Percentiles rank a stretch among this genome's conserved stretches.
These are phyloP conservation scores for Abrus pulchellus DNA, from an alignment of 306 rosid genomes.

Conservation along the genomic window DNA sequence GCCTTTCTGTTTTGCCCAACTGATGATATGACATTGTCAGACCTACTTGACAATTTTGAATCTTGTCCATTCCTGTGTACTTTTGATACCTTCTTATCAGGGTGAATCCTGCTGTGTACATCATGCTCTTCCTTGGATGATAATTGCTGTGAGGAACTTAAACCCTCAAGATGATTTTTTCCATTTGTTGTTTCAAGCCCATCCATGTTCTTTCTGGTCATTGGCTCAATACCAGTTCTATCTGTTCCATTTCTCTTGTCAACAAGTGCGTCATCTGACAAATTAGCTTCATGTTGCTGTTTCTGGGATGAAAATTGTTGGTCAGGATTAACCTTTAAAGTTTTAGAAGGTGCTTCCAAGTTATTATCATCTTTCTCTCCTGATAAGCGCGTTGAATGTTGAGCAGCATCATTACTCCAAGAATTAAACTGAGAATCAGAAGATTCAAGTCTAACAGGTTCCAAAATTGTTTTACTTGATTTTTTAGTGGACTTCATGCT, in stretches of 20 bases:
- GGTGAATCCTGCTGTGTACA: slow-evolving; percentile 40
- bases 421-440: slow-evolving; percentile 38
- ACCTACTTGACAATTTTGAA: slow-evolving; percentile 49
- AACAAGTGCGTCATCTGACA: slow-evolving; percentile 39
- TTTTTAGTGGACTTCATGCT: slow-evolving; percentile 40
- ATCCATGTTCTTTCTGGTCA: slow-evolving; percentile 35
- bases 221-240: slow-evolving; percentile 15
- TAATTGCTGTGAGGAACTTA: slow-evolving; percentile 41
- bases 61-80: slow-evolving; percentile 49
- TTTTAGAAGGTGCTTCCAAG: slow-evolving; percentile 9
- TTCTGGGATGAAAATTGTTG: slow-evolving; percentile 33
- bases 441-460: slow-evolving; percentile 35
- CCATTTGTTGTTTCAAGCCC: slow-evolving; percentile 20
- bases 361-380: slow-evolving; percentile 37
- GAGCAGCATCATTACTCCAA: slow-evolving; percentile 21
- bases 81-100: slow-evolving; percentile 52
- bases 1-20: slow-evolving; percentile 51
- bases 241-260: slow-evolving; percentile 40
- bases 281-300: slow-evolving; percentile 41
- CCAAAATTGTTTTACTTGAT: slow-evolving; percentile 40
- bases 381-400: slow-evolving; percentile 9
- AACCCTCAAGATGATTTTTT: slow-evolving; percentile 36
- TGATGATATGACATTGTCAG: slow-evolving; percentile 52
- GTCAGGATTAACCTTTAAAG: slow-evolving; percentile 21
- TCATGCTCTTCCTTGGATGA: slow-evolving; percentile 42